Evolutionary conservation across 371 early-diverging fungal genomes (phyloP).

Genomic region (Mucor piriformis): DNA sequence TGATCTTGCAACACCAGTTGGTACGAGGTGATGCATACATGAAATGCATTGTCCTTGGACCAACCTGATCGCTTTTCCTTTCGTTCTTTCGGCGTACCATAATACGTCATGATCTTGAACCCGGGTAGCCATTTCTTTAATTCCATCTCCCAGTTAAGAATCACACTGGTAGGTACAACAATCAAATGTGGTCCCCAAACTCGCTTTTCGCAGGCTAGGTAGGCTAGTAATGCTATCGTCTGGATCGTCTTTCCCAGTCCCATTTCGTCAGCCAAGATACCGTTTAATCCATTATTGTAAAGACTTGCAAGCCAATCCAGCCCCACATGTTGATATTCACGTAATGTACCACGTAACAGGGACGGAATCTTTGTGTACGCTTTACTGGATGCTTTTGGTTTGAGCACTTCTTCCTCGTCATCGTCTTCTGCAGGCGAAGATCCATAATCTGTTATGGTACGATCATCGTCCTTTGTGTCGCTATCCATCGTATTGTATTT

Average conservation of each 20-base stretch:
- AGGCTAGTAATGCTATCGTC: constrained; percentile 85
- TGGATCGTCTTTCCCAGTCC: constrained; percentile 98
- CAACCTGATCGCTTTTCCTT: constrained; percentile 79
- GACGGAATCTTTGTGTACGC: constrained; percentile 60
- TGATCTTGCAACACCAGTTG: constrained; percentile 84
- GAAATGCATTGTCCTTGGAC: constrained; percentile 82
- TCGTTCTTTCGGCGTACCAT: constrained; percentile 79
- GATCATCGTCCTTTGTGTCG: not conserved
- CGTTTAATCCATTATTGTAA: constrained; percentile 92
- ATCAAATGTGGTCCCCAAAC: constrained; percentile 88
- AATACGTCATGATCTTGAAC: constrained; percentile 84
- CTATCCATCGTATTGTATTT: constrained; percentile 43
- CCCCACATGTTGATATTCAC: constrained; percentile 81
- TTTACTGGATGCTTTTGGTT: constrained; percentile 18
- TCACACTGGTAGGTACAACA: constrained; percentile 91
- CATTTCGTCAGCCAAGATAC: constrained; percentile 99
- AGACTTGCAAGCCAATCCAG: constrained; percentile 85
- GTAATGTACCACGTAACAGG: constrained; percentile 67
- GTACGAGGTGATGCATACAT: constrained; percentile 89
- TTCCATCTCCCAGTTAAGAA: constrained; percentile 95
- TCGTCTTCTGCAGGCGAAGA: not conserved
- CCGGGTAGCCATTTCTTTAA: constrained; percentile 92
- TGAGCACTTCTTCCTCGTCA: not conserved
- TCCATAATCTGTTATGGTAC: not conserved
- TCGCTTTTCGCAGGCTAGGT: constrained; percentile 72